Conservation (phyloP, 768 basidiomycete species). For the Saitozyma sp. region DNA sequence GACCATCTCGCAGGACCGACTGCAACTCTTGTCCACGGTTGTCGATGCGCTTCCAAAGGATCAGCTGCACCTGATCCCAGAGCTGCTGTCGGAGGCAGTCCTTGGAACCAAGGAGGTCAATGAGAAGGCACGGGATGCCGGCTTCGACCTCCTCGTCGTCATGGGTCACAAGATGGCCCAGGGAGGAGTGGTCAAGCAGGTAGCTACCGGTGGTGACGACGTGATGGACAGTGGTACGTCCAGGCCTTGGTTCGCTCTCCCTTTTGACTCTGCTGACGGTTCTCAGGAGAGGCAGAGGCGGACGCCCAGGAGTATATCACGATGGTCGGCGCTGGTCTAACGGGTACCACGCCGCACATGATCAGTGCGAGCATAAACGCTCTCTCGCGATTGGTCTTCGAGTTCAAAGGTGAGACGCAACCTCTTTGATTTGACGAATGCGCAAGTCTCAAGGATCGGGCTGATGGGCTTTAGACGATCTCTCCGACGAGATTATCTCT, state of each 20-base stretch:
- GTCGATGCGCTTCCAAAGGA: constrained; percentile 68
- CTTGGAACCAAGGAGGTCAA: constrained; percentile 96
- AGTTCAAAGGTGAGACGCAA: constrained; percentile 75
- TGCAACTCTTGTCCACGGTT: constrained; percentile 69
- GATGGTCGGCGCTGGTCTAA: constrained; percentile 92
- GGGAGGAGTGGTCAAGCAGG: constrained; percentile 78
- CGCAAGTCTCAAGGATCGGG: background rate
- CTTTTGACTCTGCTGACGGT: constrained; percentile 1
- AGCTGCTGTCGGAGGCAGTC: constrained; percentile 88
- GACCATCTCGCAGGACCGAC: constrained; percentile 66
- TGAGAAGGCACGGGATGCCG: constrained; percentile 81
- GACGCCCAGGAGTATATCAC: constrained; percentile 89
- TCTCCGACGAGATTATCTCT: constrained; percentile 69
- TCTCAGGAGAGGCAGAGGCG: constrained; percentile 53
- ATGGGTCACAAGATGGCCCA: constrained; percentile 90
- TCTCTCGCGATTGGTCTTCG: constrained; percentile 88
- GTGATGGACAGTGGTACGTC: constrained; percentile 31
- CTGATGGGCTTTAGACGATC: constrained; percentile 58
- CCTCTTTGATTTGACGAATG: background rate
- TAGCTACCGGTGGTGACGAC: constrained; percentile 56
- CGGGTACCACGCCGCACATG: constrained; percentile 93
- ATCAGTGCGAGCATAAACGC: constrained; percentile 96
- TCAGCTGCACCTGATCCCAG: constrained; percentile 78
- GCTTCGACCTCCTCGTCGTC: constrained; percentile 82
- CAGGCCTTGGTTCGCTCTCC: constrained; percentile 8